Evolutionary conservation across 169 alveolate species (phyloP), one percentile per base, ranked within the genome.

Genomic region (Hammondia hammondi): DNA sequence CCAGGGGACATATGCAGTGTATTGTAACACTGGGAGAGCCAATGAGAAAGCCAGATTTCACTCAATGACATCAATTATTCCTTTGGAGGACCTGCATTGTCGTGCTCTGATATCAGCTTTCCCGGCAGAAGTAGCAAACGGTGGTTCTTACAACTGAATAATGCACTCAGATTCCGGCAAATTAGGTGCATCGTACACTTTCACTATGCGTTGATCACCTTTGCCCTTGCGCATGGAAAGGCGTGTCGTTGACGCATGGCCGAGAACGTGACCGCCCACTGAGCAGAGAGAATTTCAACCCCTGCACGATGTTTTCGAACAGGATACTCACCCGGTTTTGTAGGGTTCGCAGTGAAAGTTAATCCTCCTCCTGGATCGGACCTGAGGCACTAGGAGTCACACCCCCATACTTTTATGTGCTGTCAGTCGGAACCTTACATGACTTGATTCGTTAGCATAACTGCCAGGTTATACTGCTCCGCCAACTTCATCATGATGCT

Each of bases 221-320:
- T 98, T 98, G 10, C 99, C 99, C 94, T 99, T 99, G 93, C 99
- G 98, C 43, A 99, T 96, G 88, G 98, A 97, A 12, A 99, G 96
- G 92, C 99, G 98, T 0, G 99, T 98, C 70, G 99, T 98, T 17
- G 99, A 98, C 32, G 99, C 99, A 96, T 99, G 99, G 39, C 99
- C 99, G 96, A 99, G 98, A 85, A 99, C 99, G 97, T 99, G 99
- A 0, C 99, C 99, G 17, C 99, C 99, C 73, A 99, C 98, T 92
- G 92, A 82, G 43, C 32, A 19, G 2, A 81, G 57, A 17, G 43
- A 19, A 6, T 35, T 24, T 17, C 37, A 10, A 82, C 24, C 37
- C 35, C n/a, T n/a, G 70, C 24, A 43, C 35, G 35, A 17, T 48
- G 37, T 14, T 82, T 17, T 21, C 45, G n/a, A 10, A 12, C 24